A percentile compares a stretch with the other conserved stretches of the same genome.
Evolutionary conservation across 2,329 filamentous ascomycete genomes (phyloP).

Genomic region (Chalara sp.): DNA sequence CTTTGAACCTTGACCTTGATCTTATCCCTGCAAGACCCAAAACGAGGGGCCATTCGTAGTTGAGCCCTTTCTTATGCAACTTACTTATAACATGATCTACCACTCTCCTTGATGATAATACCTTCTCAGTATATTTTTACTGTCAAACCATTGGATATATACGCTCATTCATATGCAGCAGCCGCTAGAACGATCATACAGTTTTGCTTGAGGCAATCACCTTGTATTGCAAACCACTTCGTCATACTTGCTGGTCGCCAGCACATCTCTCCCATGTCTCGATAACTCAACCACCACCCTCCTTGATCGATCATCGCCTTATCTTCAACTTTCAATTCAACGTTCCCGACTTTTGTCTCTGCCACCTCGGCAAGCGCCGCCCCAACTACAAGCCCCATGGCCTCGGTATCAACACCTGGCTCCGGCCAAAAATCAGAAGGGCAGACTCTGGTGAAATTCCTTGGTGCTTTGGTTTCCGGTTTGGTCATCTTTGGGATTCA

Average conservation of each 20-base stretch:
- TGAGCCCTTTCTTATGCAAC: too few species aligned
- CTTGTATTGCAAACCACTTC: neutral
- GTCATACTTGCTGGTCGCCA: neutral
- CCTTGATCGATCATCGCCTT: neutral
- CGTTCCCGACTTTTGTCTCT: neutral
- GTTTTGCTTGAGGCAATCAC: neutral
- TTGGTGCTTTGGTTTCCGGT: constrained; percentile 25
- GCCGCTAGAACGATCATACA: too few species aligned
- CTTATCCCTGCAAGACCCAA: too few species aligned
- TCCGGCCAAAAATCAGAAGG: constrained; percentile 19
- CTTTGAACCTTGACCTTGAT: too few species aligned
- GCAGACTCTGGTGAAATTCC: constrained; percentile 25
- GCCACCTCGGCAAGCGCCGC: neutral
- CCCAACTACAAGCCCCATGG: neutral
- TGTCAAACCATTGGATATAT: neutral
- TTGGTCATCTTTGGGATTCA: constrained; percentile 34
- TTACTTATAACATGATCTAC: neutral
- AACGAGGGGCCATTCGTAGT: too few species aligned
- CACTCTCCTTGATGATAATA: neutral
- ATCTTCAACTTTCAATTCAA: neutral
- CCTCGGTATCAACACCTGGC: neutral
- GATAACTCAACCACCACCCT: neutral
- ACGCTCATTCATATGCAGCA: neutral
- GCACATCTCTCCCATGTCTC: neutral
- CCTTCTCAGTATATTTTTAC: neutral